Base-by-base conservation (phyloP, 2,329 filamentous ascomycete species). In the Rhynchosporium graminicola region DNA sequence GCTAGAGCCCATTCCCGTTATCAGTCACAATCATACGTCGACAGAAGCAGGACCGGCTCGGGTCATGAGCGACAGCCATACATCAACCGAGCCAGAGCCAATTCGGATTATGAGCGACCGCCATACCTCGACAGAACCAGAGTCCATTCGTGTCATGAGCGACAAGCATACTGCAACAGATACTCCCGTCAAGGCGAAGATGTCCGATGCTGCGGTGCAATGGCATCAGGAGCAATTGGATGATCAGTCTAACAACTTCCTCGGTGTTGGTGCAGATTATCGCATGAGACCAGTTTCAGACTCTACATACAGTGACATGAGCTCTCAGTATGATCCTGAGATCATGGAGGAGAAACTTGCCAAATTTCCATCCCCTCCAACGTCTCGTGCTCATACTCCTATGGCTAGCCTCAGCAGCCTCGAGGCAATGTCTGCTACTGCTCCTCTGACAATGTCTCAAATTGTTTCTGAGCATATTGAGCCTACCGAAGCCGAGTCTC, bases 291-390 rank as follows among this genome's bases (percentile, higher is more conserved):
- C 80, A 10, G 66, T 79, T n/a, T 83, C 83, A 2, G 73, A 72
- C 3, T 70, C 69, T 13, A 80, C 80, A 2, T 82, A 82, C 67
- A 84, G 81, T 69, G 82, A 85, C 68, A 78, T 79, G 36, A 80
- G 80, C 61, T 79, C 80, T 9, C 82, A 85, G 65, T 77, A 80
- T 65, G 81, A 83, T 47, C 71, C 72, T 13, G 79, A 81, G 42
- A 43, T 70, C 29, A 78, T 85, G 71, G 80, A 79, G 20, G 78
- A 80, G 61, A 83, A 80, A 68, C 74, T 86, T 55, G 78, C 80
- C 15, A 78, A 80, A 66, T 85, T 85, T 75, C 82, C 83, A 2
- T 77, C 80, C 12, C 83, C 83, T 4, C 83, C 83, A 0, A 76
- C 76, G 0, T 77, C 78, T 26, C 46, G 9, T 71, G 77, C 45